Conservation (phyloP, 2,329 filamentous ascomycete species). For the Fusarium nematophilum region DNA sequence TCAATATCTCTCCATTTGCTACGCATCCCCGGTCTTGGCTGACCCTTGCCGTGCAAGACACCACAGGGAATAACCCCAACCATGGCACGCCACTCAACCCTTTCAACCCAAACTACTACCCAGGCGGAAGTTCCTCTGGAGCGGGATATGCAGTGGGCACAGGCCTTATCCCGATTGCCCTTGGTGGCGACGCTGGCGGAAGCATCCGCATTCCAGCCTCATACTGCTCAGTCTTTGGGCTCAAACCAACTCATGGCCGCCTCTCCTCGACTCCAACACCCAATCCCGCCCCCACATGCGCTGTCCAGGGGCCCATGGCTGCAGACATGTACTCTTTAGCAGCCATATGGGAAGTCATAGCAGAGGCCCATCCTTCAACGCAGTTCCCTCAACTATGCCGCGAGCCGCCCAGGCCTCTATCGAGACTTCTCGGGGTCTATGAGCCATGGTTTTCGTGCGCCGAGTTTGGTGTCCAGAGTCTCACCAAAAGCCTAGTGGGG, state of each 20-base stretch:
- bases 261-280: constrained; percentile 70
- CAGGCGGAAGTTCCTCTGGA: constrained; percentile 80
- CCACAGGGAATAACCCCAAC: constrained; percentile 78
- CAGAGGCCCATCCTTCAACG: constrained; percentile 68
- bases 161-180: constrained; percentile 76
- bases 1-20: too few species aligned
- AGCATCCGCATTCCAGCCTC: constrained; percentile 77
- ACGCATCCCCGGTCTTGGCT: too few species aligned
- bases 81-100: constrained; percentile 81
- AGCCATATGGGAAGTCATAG: constrained; percentile 72
- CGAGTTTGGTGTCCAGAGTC: constrained; percentile 53
- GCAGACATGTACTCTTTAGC: constrained; percentile 74
- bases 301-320: constrained; percentile 75
- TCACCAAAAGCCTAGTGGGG: constrained; percentile 59
- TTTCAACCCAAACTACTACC: constrained; percentile 77
- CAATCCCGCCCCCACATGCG: constrained; percentile 69
- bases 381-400: constrained; percentile 60
- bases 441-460: constrained; percentile 68
- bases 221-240: constrained; percentile 78
- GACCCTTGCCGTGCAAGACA: constrained; percentile 60
- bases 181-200: constrained; percentile 79
- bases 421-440: constrained; percentile 70
- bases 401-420: constrained; percentile 32
- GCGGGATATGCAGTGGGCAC: constrained; percentile 74
- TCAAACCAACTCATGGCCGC: constrained; percentile 77